These are phyloP conservation scores for Senecio squalidus DNA, from an alignment of 140 eudicot species.

Conservation along the genomic window DNA sequence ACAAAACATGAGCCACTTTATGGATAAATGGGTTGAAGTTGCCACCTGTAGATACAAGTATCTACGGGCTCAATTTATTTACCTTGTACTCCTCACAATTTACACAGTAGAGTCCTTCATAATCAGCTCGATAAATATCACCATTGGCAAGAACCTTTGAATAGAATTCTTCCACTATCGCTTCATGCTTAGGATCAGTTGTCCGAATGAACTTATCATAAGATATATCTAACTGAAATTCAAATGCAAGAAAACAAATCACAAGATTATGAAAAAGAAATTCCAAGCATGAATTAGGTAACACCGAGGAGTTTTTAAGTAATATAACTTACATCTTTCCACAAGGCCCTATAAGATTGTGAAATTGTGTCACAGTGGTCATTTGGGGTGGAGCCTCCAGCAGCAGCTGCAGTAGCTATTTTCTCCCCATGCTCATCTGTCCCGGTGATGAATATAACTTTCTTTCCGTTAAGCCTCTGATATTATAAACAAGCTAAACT, in stretches of 20 bases:
- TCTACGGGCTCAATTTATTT: slow-evolving; percentile 1
- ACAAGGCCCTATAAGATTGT: slow-evolving; percentile 68
- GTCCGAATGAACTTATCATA: slow-evolving; percentile 94
- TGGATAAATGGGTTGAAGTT: neutral
- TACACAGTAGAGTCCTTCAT: slow-evolving; percentile 95
- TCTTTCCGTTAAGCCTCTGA: slow-evolving; percentile 82
- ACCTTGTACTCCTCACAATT: slow-evolving; percentile 99
- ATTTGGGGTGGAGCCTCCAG: slow-evolving; percentile 66
- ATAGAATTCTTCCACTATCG: slow-evolving; percentile 84
- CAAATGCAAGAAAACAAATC: slow-evolving; percentile 10
- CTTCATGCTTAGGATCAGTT: slow-evolving; percentile 79
- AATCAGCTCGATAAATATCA: slow-evolving; percentile 91
- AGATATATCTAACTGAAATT: slow-evolving; percentile 71
- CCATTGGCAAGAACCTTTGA: slow-evolving; percentile 88
- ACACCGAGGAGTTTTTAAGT: neutral
- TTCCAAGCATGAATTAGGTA: slow-evolving; percentile 1
- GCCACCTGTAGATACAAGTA: neutral
- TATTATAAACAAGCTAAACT: slow-evolving; percentile 11
- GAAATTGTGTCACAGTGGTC: slow-evolving; percentile 82
- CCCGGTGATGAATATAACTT: slow-evolving; percentile 88
- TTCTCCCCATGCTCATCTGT: slow-evolving; percentile 99
- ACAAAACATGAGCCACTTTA: neutral
- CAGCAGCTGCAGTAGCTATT: slow-evolving; percentile 92
- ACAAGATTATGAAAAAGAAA: neutral
- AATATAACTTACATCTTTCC: slow-evolving; percentile 65